Base-by-base conservation (phyloP, 495 filamentous ascomycete genomes). In the Thermochaetoides thermophila region DNA sequence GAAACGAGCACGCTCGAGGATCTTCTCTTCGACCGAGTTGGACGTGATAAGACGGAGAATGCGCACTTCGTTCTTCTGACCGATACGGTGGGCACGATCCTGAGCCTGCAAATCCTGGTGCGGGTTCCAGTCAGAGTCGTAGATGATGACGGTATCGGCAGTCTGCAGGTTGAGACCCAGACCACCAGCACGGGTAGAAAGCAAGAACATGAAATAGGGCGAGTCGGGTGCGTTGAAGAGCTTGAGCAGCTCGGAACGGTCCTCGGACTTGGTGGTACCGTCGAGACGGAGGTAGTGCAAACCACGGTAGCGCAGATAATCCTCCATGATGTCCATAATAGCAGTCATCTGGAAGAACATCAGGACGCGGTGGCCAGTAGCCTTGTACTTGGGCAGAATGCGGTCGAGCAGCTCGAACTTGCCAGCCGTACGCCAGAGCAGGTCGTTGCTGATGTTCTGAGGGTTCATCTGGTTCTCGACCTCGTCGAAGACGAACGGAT, bases 281-380 rank as follows among this genome's bases (percentile, higher is more conserved):
- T 97, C 89, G 28, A 97, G 69, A 38, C 89, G 84, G 27, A 97
- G 68, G 52, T 94, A 97, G 35, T 74, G 59, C 42, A 92, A 65
- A 17, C 74, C 77, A 28, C 82, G 72, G 37, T 81, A 74, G 4
- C 89, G 81, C 33, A 97, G 64, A 57, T 89, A 97, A 57, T 97
- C 89, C 46, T 97, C 89, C 91, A 97, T 96, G 53, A 97, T 97
- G 55, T 97, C 93, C 89, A 97, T 97, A 49, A 97, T 97, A 25
- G 92, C 84, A 2, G 89, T 97, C 89, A 97, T 97, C 57, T 97
- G 89, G 71, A 97, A 97, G 71, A 97, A 97, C 78, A 97, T 96
- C 50, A 97, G 56, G 31, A 95, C 84, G 45, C 91, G 78, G 69
- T 97, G 89, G 22, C 81, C 80, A 3, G 84, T 81, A 1, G 64